Evolutionary conservation across 2,329 filamentous ascomycete species (phyloP), one percentile per base, ranked within the genome.

Genomic region (Aspergillus tamarii): DNA sequence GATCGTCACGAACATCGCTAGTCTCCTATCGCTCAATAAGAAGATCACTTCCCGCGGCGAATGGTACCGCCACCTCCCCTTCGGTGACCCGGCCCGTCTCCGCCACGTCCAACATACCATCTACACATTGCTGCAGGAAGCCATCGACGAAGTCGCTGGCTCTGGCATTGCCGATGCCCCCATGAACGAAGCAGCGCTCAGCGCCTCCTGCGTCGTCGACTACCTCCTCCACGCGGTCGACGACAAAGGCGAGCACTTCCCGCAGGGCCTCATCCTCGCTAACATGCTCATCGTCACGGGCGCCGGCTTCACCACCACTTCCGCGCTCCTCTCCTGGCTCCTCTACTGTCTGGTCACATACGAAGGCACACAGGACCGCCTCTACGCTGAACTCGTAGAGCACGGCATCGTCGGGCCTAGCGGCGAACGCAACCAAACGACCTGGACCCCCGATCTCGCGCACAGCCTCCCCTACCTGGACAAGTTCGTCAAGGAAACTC

Each of bases 401-500:
- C 70, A 82, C 48, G 81, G 71, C 19, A 79, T 82, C 52, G 71
- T 74, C 46, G 77, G 62, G 7, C 45, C 55, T 32, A 61, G 62
- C 43, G 59, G 62, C 19, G 56, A 60, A 34, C 48, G 62, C 56
- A 66, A 80, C n/a, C 67, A 80, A 16, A 84, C 77, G 0, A 69
- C 80, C 45, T 74, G 82, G 50, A 82, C 81, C 1, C 73, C 81
- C 0, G 84, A 85, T 10, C 66, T 81, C 0, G 67, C 67, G 19
- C 62, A 73, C 36, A 60, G 61, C n/a, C 48, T 73, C 50, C 57
- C 58, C 4, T 71, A 69, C 74, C 79, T 87, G 10, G 85, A 88
- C 72, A 82, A 83, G 54, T 87, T 83, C 72, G 76, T 89, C 78
- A 89, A 89, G 74, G 87, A 89, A 72, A 86, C 83, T 0, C 86